Evolutionary conservation across 192 early-diverging fungal genomes (phyloP).

Genomic region (Backusella tuberculispora): DNA sequence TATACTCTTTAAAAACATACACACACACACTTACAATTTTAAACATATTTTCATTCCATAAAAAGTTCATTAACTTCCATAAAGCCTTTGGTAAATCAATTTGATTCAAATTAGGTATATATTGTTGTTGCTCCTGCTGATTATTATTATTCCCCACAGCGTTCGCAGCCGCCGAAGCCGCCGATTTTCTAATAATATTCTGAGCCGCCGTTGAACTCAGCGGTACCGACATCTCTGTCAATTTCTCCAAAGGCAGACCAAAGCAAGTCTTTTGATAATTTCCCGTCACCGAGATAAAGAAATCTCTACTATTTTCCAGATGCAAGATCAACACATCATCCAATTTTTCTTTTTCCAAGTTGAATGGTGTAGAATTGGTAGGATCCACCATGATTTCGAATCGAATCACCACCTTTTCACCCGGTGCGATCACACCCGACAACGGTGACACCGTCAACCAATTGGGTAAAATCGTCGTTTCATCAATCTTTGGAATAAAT

Average conservation of each 20-base stretch:
- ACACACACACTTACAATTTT: constrained; percentile 66
- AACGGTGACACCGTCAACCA: constrained; percentile 76
- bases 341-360: constrained; percentile 60
- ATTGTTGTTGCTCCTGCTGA: not conserved
- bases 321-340: constrained; percentile 84
- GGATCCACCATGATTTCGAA: constrained; percentile 62
- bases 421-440: constrained; percentile 74
- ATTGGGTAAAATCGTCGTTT: constrained; percentile 58
- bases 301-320: constrained; percentile 80
- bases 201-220: constrained; percentile 29
- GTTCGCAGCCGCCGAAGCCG: not conserved
- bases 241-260: constrained; percentile 68
- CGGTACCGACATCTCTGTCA: constrained; percentile 63
- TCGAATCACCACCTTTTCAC: constrained; percentile 61
- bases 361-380: constrained; percentile 54
- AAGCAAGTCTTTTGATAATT: constrained; percentile 75
- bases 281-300: constrained; percentile 79
- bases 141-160: not conserved
- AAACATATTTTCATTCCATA: constrained; percentile 65
- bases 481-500: constrained; percentile 73
- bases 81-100: constrained; percentile 33
- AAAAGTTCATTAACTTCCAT: constrained; percentile 73
- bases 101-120: not conserved
- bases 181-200: not conserved
- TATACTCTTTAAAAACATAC: too few relatives aligned